These are phyloP conservation scores for Yarrowia phangngaensis DNA, from an alignment of 805 yeast species.

Conservation along the genomic window DNA sequence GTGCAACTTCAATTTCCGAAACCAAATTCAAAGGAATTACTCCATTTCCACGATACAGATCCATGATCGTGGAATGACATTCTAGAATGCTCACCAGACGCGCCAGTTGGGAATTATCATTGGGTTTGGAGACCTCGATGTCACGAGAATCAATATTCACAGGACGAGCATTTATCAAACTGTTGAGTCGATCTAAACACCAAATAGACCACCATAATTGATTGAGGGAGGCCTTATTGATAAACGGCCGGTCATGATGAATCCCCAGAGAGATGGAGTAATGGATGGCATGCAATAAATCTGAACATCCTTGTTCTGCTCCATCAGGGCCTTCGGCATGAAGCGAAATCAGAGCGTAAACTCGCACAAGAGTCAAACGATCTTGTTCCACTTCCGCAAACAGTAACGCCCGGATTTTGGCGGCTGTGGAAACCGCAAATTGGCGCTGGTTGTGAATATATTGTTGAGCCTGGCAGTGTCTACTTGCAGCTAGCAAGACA, in stretches of 20 bases:
- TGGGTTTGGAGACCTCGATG: constrained; percentile 37
- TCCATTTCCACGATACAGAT: constrained; percentile 7
- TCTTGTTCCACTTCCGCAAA: constrained; percentile 43
- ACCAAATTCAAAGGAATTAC: constrained; percentile 1
- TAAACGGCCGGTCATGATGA: constrained; percentile 42
- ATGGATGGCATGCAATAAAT: constrained; percentile 42
- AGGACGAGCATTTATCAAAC: constrained; percentile 43
- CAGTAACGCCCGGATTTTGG: constrained; percentile 42
- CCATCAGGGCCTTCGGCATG: constrained; percentile 45
- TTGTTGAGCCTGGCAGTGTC: constrained; percentile 41
- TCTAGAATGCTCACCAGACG: constrained; percentile 34
- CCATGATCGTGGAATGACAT: constrained; percentile 2
- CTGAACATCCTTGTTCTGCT: constrained; percentile 41
- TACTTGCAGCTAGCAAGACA: constrained; percentile 44
- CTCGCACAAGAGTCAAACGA: constrained; percentile 40
- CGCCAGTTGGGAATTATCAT: constrained; percentile 37
- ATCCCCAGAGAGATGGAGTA: constrained; percentile 43
- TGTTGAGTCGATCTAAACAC: constrained; percentile 43
- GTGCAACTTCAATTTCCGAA: not conserved
- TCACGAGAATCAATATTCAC: constrained; percentile 43
- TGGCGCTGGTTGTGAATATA: constrained; percentile 38
- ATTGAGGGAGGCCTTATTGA: constrained; percentile 36
- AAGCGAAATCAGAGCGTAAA: constrained; percentile 41
- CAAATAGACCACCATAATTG: constrained; percentile 44
- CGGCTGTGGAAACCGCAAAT: constrained; percentile 38